phyloP scores from a whole-genome alignment of 768 basidiomycete genomes.

The Collybia sordida region DNA sequence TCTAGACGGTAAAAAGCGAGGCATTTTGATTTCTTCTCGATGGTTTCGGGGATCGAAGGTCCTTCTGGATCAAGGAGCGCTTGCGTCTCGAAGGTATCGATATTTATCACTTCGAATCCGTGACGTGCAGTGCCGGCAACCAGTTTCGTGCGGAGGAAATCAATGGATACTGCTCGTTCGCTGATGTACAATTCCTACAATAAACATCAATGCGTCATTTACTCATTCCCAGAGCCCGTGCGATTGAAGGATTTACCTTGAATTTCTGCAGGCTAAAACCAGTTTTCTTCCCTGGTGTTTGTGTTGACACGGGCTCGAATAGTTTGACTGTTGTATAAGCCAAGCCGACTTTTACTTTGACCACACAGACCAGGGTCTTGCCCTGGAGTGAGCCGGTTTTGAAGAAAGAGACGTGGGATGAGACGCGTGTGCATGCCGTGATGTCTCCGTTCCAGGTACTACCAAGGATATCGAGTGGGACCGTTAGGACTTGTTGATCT shows the following conservation, averaged over 20 bases:
- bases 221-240: neutral
- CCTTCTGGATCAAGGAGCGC: constrained; percentile 69
- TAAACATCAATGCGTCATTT: neutral
- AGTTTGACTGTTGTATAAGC: constrained; percentile 36
- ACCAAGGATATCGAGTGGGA: constrained; percentile 4
- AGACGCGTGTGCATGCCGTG: constrained; percentile 11
- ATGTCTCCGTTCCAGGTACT: neutral
- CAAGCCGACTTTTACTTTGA: constrained; percentile 40
- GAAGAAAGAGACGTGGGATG: constrained; percentile 32
- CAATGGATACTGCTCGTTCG: constrained; percentile 71
- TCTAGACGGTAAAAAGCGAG: constrained; percentile 77
- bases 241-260: constrained; percentile 6
- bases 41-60: constrained; percentile 51
- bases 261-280: neutral
- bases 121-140: constrained; percentile 16
- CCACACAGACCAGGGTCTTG: constrained; percentile 58
- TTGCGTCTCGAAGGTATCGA: constrained; percentile 76
- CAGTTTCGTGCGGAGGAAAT: constrained; percentile 56
- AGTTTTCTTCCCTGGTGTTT: neutral
- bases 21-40: constrained; percentile 52
- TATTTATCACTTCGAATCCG: constrained; percentile 38
- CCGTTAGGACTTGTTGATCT: constrained; percentile 10
- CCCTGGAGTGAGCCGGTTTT: constrained; percentile 5
- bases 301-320: constrained; percentile 2
- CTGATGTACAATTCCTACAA: constrained; percentile 79